Evolutionary conservation across 345 rosid species (phyloP).

Genomic region (Acer negundo): DNA sequence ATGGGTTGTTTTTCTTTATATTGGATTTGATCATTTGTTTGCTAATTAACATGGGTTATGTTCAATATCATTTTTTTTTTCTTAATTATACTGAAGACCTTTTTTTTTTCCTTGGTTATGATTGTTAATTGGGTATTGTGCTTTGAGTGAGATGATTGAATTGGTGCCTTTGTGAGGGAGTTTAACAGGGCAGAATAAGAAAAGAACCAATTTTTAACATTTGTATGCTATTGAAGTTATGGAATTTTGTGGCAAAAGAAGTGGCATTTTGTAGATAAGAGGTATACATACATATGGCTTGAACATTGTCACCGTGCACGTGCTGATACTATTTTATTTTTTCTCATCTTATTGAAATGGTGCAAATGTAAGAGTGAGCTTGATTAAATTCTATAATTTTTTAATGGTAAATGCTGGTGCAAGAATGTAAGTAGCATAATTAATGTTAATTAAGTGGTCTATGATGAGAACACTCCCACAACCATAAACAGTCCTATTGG

Average conservation of each 20-base stretch:
- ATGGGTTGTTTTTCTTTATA: not conserved
- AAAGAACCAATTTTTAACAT: not conserved
- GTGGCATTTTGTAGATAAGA: not conserved
- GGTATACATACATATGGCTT: not conserved
- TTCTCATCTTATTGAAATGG: not conserved
- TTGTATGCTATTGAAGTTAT: not conserved
- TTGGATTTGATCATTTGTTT: not conserved
- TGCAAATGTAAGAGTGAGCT: too few relatives aligned
- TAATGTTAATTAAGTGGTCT: not conserved
- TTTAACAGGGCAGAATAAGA: not conserved
- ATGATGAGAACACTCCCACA: not conserved
- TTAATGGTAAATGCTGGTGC: not conserved
- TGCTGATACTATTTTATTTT: too few relatives aligned
- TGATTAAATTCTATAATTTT: not conserved
- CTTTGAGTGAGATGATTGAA: conserved; percentile 13
- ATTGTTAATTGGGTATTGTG: not conserved
- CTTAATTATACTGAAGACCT: too few relatives aligned
- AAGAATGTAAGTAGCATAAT: not conserved
- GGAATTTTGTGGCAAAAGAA: not conserved
- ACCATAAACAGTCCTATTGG: not conserved
- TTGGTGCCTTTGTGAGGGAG: not conserved
- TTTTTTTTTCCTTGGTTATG: not conserved
- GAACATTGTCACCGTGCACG: not conserved
- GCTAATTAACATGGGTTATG: not conserved
- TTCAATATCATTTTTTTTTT: not conserved